A percentile compares a stretch with the other conserved stretches of the same genome.
These are phyloP conservation scores for Talinum fruticosum DNA, from an alignment of 148 eudicot species.

Conservation along the genomic window DNA sequence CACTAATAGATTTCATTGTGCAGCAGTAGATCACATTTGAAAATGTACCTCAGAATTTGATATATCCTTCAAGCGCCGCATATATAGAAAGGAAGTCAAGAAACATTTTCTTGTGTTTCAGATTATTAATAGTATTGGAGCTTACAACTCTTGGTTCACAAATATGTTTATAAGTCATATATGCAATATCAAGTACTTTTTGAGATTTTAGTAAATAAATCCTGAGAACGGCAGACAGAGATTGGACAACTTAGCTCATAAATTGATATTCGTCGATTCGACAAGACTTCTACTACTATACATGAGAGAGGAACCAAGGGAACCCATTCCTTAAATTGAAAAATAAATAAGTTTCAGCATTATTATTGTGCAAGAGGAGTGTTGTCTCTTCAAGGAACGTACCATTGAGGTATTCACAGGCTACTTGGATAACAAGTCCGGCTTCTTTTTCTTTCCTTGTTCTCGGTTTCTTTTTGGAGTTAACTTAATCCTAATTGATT, in stretches of 20 bases:
- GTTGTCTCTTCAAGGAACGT: not conserved
- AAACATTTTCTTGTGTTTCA: not conserved
- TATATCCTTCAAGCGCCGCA: not conserved
- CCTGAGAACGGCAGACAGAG: not conserved
- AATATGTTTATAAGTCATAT: not conserved
- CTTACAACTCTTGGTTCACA: not conserved
- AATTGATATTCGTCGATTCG: not conserved
- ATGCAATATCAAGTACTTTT: not conserved
- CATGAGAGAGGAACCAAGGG: not conserved
- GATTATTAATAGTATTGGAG: not conserved
- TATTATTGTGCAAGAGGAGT: not conserved
- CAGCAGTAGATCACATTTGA: slow-evolving; percentile 3
- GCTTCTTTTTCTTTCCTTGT: not conserved
- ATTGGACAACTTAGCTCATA: not conserved
- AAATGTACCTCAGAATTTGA: not conserved
- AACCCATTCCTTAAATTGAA: not conserved
- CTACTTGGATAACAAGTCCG: not conserved
- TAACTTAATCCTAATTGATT: too few species aligned
- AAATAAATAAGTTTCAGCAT: not conserved
- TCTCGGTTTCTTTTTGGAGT: not conserved
- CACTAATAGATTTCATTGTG: not conserved
- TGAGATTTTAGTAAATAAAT: not conserved
- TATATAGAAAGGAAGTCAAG: not conserved
- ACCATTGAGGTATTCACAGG: not conserved
- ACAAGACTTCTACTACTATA: not conserved